Percentiles rank a stretch among this genome's conserved stretches.
Conservation (phyloP, 352 stramenopile genomes). For the Aphanomyces invadans region DNA sequence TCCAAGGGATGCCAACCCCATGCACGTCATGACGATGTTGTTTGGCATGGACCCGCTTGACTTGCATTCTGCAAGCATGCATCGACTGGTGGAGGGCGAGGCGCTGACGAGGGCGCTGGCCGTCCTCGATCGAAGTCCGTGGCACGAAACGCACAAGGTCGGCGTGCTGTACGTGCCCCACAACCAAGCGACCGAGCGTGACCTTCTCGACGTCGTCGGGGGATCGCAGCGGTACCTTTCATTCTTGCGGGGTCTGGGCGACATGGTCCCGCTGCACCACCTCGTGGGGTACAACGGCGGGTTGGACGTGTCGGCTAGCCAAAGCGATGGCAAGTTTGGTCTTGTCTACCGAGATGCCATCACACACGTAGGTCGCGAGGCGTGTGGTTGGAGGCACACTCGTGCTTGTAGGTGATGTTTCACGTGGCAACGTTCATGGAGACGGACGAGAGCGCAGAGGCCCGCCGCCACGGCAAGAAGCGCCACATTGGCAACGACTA, state of each 20-base stretch:
- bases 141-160: conserved; percentile 83
- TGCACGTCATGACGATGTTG: conserved; percentile 76
- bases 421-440: conserved; percentile 83
- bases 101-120: conserved; percentile 51
- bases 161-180: conserved; percentile 65
- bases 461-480: conserved; percentile 44
- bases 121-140: conserved; percentile 71
- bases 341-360: conserved; percentile 63
- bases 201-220: conserved; percentile 64
- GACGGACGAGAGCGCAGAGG: background rate
- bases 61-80: conserved; percentile 21
- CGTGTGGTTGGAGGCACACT: background rate
- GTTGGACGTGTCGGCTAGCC: conserved; percentile 47
- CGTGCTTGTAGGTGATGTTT: conserved; percentile 61
- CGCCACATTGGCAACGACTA: conserved; percentile 86
- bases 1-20: conserved; percentile 39
- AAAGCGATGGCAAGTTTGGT: conserved; percentile 68
- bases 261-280: conserved; percentile 58
- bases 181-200: conserved; percentile 42
- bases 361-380: conserved; percentile 38
- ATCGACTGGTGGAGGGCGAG: conserved; percentile 48
- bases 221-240: conserved; percentile 65
- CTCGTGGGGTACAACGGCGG: conserved; percentile 63
- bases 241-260: conserved; percentile 61
- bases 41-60: conserved; percentile 43